phyloP scores from a whole-genome alignment of 2,329 filamentous ascomycete genomes.

The Bipolaris gigantea region DNA sequence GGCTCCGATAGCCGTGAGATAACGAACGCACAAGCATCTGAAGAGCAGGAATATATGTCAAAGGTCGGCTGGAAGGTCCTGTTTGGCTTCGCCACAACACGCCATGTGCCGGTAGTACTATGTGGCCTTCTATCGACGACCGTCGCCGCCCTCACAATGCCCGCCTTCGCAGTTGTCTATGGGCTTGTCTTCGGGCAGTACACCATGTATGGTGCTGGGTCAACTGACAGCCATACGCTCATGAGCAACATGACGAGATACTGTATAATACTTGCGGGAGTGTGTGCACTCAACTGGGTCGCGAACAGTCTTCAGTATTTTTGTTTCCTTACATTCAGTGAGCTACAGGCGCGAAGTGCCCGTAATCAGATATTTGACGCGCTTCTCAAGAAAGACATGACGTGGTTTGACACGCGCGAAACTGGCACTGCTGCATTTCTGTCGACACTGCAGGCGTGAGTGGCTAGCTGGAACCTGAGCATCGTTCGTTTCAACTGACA shows the following conservation, averaged over 20 bases:
- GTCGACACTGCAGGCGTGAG: conserved; percentile 72
- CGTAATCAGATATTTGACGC: conserved; percentile 67
- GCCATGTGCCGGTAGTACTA: conserved; percentile 59
- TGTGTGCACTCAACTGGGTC: conserved; percentile 69
- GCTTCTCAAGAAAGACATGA: conserved; percentile 71
- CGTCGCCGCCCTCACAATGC: conserved; percentile 64
- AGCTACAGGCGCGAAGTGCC: conserved; percentile 71
- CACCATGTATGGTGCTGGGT: conserved; percentile 63
- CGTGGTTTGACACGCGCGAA: conserved; percentile 77
- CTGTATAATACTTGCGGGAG: conserved; percentile 62
- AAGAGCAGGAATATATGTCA: conserved; percentile 26
- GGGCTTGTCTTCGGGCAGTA: conserved; percentile 76
- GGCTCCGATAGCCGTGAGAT: conserved; percentile 20
- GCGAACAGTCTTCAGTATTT: conserved; percentile 67
- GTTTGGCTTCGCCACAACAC: conserved; percentile 70
- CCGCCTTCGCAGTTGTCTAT: conserved; percentile 68
- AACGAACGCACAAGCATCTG: conserved; percentile 9
- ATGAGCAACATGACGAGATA: conserved; percentile 60
- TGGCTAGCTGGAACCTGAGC: conserved; percentile 7
- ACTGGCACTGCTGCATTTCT: conserved; percentile 74
- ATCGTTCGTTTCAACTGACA: neutral
- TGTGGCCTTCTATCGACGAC: conserved; percentile 61
- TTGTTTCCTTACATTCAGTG: conserved; percentile 76
- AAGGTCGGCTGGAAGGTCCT: conserved; percentile 57
- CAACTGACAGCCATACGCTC: conserved; percentile 54